Conservation (phyloP, 495 filamentous ascomycete species). For the Podospora fimiseda region DNA sequence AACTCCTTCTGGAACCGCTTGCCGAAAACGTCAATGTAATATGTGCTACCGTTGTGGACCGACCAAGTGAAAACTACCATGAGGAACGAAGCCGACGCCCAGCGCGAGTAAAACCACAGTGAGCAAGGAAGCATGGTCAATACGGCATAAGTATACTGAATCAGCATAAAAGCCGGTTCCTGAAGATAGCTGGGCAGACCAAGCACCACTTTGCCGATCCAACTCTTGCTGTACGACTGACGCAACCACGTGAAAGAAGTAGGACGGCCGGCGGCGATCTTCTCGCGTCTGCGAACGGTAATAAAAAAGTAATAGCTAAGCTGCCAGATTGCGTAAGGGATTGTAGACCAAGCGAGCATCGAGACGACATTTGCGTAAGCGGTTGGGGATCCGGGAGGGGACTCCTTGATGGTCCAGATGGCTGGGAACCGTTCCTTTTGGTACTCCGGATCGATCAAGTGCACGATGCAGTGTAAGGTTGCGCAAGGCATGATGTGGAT, state of each 20-base stretch:
- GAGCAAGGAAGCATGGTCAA: slow-evolving; percentile 91
- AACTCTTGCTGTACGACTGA: slow-evolving; percentile 75
- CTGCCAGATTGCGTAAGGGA: slow-evolving; percentile 92
- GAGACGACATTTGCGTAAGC: slow-evolving; percentile 70
- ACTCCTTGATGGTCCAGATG: slow-evolving; percentile 73
- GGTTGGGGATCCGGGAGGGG: slow-evolving; percentile 58
- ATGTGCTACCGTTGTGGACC: slow-evolving; percentile 91
- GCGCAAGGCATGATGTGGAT: slow-evolving; percentile 99
- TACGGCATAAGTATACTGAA: slow-evolving; percentile 86
- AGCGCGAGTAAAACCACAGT: slow-evolving; percentile 88
- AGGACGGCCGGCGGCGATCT: slow-evolving; percentile 91
- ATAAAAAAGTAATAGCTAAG: slow-evolving; percentile 87
- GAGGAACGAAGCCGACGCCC: slow-evolving; percentile 71
- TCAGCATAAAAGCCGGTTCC: slow-evolving; percentile 89
- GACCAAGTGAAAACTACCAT: slow-evolving; percentile 78
- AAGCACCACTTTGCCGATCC: slow-evolving; percentile 81
- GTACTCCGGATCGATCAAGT: slow-evolving; percentile 59
- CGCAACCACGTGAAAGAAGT: slow-evolving; percentile 98
- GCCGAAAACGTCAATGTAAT: slow-evolving; percentile 96
- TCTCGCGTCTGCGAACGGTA: slow-evolving; percentile 81
- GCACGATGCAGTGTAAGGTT: slow-evolving; percentile 84
- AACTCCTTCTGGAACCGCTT: slow-evolving; percentile 95
- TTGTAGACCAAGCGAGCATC: slow-evolving; percentile 90
- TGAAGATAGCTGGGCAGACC: slow-evolving; percentile 68
- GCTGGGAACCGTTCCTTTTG: slow-evolving; percentile 76